Evolutionary conservation across 345 rosid species (phyloP).

Genomic region (Salix suchowensis): DNA sequence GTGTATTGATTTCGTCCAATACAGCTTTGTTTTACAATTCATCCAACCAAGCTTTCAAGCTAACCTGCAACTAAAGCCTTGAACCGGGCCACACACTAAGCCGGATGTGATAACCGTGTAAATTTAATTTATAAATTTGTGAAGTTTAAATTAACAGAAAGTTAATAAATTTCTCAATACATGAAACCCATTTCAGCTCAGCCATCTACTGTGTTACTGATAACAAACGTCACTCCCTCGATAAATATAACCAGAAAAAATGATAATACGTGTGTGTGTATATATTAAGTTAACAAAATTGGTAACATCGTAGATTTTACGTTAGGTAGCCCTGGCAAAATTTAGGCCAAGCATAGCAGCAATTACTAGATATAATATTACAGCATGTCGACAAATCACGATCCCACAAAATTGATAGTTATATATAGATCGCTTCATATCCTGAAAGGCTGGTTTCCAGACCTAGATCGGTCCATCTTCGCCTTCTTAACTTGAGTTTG

Average conservation of each 20-base stretch:
- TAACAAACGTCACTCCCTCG: neutral
- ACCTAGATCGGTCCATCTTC: conserved; percentile 24
- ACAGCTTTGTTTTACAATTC: too few relatives aligned
- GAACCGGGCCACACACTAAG: too few relatives aligned
- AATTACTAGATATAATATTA: conserved; percentile 6
- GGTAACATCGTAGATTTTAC: neutral
- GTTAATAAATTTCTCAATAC: neutral
- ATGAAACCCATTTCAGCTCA: neutral
- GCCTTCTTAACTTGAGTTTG: conserved; percentile 42
- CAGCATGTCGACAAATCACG: conserved; percentile 19
- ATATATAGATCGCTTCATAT: conserved; percentile 24
- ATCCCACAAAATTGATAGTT: neutral
- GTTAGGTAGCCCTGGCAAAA: neutral
- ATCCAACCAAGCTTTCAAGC: too few relatives aligned
- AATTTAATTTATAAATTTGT: too few relatives aligned
- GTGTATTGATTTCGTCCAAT: too few relatives aligned
- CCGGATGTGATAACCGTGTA: too few relatives aligned
- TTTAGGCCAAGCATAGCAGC: neutral
- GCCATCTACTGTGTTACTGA: neutral
- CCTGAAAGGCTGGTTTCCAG: conserved; percentile 51
- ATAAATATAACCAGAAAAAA: neutral
- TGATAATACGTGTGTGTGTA: too few relatives aligned
- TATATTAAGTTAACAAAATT: neutral
- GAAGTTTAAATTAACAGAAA: neutral
- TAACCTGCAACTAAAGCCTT: too few relatives aligned